Evolutionary conservation across 2,329 filamentous ascomycete genomes (phyloP).

Genomic region (Claviceps arundinis): DNA sequence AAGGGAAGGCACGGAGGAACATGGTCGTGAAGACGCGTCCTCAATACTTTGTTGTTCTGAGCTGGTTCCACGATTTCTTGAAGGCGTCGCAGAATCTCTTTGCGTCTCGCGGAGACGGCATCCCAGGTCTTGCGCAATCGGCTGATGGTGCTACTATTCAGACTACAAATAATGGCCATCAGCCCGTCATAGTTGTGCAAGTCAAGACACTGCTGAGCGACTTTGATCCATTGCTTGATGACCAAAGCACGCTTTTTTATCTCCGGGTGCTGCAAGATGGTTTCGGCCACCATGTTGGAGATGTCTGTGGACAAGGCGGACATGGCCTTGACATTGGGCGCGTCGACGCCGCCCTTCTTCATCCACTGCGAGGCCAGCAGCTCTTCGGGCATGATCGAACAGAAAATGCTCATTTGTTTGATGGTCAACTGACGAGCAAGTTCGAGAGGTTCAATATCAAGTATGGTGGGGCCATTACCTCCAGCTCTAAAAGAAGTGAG

Average conservation of each 20-base stretch:
- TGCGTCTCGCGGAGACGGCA: constrained; percentile 68
- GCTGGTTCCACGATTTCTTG: constrained; percentile 79
- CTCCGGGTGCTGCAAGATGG: constrained; percentile 77
- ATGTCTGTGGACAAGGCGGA: constrained; percentile 83
- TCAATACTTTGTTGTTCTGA: constrained; percentile 80
- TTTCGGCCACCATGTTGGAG: constrained; percentile 85
- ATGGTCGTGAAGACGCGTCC: constrained; percentile 70
- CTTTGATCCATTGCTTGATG: constrained; percentile 98
- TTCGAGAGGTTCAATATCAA: constrained; percentile 87
- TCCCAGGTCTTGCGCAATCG: constrained; percentile 91
- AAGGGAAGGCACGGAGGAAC: constrained; percentile 90
- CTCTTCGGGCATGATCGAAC: constrained; percentile 82
- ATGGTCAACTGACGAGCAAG: constrained; percentile 84
- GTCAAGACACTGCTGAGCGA: constrained; percentile 73
- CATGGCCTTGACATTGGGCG: constrained; percentile 88
- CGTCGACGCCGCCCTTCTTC: constrained; percentile 66
- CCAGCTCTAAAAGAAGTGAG: constrained; percentile 65
- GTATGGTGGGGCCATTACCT: constrained; percentile 54
- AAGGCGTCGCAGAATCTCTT: constrained; percentile 62
- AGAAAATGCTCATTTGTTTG: constrained; percentile 85
- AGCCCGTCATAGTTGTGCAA: constrained; percentile 92
- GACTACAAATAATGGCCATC: constrained; percentile 91
- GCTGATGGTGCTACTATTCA: constrained; percentile 83
- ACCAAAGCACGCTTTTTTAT: constrained; percentile 79
- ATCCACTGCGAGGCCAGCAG: constrained; percentile 88